A percentile compares a stretch with the other conserved stretches of the same genome.
These are phyloP conservation scores for Venturia nashicola DNA, from an alignment of 2,329 filamentous ascomycete genomes.

Conservation along the genomic window DNA sequence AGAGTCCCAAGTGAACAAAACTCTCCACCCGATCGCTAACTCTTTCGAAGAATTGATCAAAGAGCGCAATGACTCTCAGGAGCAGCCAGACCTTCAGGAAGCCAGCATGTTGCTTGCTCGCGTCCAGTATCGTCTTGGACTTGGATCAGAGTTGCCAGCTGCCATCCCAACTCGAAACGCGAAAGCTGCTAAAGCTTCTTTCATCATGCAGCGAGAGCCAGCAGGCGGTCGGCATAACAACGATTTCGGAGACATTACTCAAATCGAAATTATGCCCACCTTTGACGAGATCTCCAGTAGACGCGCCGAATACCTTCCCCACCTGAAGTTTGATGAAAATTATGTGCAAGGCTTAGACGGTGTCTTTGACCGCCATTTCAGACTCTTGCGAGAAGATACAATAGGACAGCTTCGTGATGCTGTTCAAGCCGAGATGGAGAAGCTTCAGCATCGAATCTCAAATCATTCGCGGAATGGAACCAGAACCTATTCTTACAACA, in stretches of 20 bases:
- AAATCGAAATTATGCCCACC: slow-evolving; percentile 22
- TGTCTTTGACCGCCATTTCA: slow-evolving; percentile 23
- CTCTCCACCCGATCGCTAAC: neutral
- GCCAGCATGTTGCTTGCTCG: neutral
- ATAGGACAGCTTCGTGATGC: slow-evolving; percentile 20
- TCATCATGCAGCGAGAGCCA: neutral
- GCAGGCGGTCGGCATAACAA: slow-evolving; percentile 20
- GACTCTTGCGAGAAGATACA: slow-evolving; percentile 21
- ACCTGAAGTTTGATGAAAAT: slow-evolving; percentile 17
- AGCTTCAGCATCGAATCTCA: neutral
- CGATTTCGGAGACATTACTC: slow-evolving; percentile 19
- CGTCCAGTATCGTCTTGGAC: neutral
- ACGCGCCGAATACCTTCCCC: slow-evolving; percentile 24
- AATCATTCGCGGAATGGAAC: neutral
- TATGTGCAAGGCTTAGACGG: slow-evolving; percentile 18
- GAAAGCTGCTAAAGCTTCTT: neutral
- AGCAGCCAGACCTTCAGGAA: neutral
- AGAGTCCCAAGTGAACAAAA: neutral
- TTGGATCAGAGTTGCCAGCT: neutral
- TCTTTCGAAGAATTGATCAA: neutral
- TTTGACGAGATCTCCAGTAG: slow-evolving; percentile 24
- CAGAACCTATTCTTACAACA: slow-evolving; percentile 7
- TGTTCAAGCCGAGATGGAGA: slow-evolving; percentile 11
- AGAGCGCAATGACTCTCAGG: neutral
- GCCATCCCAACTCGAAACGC: neutral